These are phyloP conservation scores for Pseudovirgaria hyperparasitica DNA, from an alignment of 2,329 filamentous ascomycete genomes.

Conservation along the genomic window DNA sequence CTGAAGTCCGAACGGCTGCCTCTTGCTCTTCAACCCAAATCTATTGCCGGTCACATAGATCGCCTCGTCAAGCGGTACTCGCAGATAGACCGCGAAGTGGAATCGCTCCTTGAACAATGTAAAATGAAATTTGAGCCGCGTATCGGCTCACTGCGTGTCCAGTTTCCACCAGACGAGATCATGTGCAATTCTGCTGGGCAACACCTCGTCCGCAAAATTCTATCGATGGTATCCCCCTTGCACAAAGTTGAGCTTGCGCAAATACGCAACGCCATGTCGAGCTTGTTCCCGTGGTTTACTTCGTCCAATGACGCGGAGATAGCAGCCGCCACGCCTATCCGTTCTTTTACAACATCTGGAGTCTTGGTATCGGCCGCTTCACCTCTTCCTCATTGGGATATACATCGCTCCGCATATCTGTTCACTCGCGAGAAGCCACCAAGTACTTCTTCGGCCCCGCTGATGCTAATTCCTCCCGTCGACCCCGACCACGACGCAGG, in stretches of 20 bases:
- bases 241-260: conserved; percentile 30
- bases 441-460: not conserved
- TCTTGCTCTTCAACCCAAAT: conserved; percentile 47
- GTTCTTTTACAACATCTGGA: conserved; percentile 1
- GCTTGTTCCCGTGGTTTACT: conserved; percentile 30
- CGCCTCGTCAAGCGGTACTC: conserved; percentile 40
- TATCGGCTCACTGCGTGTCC: conserved; percentile 20
- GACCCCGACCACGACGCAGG: not conserved
- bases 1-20: conserved; percentile 50
- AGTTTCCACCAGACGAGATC: conserved; percentile 16
- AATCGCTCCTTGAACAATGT: conserved; percentile 32
- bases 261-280: conserved; percentile 26
- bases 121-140: conserved; percentile 31
- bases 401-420: not conserved
- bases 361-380: conserved; percentile 1
- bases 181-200: too few relatives aligned
- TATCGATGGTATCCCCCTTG: conserved; percentile 36
- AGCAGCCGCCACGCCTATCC: conserved; percentile 4
- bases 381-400: not conserved
- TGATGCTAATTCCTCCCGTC: conserved; percentile 5
- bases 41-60: too few relatives aligned
- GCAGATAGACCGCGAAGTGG: conserved; percentile 41
- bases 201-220: conserved; percentile 36
- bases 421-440: not conserved
- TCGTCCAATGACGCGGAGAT: conserved; percentile 1